Evolutionary conservation across 2,329 filamentous ascomycete genomes (phyloP).

Genomic region (Nigrospora osmanthi): DNA sequence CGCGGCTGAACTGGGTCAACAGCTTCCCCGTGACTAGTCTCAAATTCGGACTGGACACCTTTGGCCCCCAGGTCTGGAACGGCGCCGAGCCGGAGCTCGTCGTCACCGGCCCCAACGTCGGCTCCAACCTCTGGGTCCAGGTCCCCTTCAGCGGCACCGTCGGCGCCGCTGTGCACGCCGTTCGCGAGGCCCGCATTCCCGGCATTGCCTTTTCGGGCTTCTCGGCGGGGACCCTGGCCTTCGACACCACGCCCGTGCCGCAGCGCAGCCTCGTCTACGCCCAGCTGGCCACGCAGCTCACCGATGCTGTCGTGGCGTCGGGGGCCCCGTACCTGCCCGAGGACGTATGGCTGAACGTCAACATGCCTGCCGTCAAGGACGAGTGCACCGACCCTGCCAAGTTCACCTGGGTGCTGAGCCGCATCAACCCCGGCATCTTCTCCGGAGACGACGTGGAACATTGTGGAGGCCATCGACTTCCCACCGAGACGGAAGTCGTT

Average conservation of each 20-base stretch:
- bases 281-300: conserved; percentile 51
- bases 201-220: conserved; percentile 61
- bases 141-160: conserved; percentile 59
- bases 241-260: conserved; percentile 44
- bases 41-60: conserved; percentile 51
- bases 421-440: conserved; percentile 50
- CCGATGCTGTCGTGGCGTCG: conserved; percentile 42
- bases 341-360: conserved; percentile 59
- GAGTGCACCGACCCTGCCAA: conserved; percentile 42
- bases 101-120: conserved; percentile 54
- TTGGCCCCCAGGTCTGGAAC: conserved; percentile 45
- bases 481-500: conserved; percentile 49
- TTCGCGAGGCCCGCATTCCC: conserved; percentile 45
- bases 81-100: conserved; percentile 50
- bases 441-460: conserved; percentile 46
- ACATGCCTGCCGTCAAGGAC: conserved; percentile 48
- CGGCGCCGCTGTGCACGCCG: conserved; percentile 55
- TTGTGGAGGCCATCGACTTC: conserved; percentile 48
- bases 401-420: conserved; percentile 57
- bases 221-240: conserved; percentile 41
- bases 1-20: conserved; percentile 65
- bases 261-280: conserved; percentile 53
- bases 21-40: conserved; percentile 59
- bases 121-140: conserved; percentile 46
- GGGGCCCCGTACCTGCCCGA: conserved; percentile 57